A percentile compares a stretch with the other conserved stretches of the same genome.
These are phyloP conservation scores for Rhizoclosmatium sp. DNA, from an alignment of 192 early-diverging fungal species.

Conservation along the genomic window DNA sequence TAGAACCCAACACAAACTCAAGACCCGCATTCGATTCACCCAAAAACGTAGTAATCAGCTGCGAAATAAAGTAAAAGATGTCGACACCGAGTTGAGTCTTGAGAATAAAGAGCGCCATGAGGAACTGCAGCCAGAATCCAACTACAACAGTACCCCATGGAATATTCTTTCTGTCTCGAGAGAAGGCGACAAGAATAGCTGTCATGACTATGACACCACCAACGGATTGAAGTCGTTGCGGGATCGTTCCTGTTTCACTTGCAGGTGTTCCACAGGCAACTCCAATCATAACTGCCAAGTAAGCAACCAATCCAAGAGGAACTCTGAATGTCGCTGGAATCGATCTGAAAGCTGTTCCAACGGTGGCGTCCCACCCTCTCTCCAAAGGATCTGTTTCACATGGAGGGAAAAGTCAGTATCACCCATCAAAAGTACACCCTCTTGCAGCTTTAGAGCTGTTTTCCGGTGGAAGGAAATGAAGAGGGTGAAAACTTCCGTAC, in stretches of 20 bases:
- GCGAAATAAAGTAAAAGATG: slow-evolving; percentile 69
- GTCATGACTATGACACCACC: slow-evolving; percentile 73
- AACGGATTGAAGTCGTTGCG: slow-evolving; percentile 78
- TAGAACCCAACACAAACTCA: slow-evolving; percentile 72
- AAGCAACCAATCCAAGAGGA: slow-evolving; percentile 50
- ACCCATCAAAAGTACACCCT: too few relatives aligned
- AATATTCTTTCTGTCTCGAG: slow-evolving; percentile 69
- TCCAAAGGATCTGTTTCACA: slow-evolving; percentile 40
- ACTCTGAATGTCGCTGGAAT: slow-evolving; percentile 55
- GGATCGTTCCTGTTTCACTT: slow-evolving; percentile 62
- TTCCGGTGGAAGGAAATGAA: not conserved
- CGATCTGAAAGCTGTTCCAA: slow-evolving; percentile 33
- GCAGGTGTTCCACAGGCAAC: slow-evolving; percentile 58
- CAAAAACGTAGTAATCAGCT: slow-evolving; percentile 66
- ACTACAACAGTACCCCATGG: slow-evolving; percentile 79
- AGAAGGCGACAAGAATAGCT: slow-evolving; percentile 55
- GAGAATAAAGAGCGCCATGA: slow-evolving; percentile 82
- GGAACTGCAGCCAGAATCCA: slow-evolving; percentile 77
- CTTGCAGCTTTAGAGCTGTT: not conserved
- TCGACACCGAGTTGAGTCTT: slow-evolving; percentile 68
- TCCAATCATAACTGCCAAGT: slow-evolving; percentile 64
- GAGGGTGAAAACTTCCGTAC: not conserved
- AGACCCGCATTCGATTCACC: slow-evolving; percentile 73
- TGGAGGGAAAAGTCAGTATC: too few relatives aligned
- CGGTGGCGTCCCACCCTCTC: slow-evolving; percentile 37